Conservation (phyloP, 768 basidiomycete genomes). For the Pulveroboletus sp. region DNA sequence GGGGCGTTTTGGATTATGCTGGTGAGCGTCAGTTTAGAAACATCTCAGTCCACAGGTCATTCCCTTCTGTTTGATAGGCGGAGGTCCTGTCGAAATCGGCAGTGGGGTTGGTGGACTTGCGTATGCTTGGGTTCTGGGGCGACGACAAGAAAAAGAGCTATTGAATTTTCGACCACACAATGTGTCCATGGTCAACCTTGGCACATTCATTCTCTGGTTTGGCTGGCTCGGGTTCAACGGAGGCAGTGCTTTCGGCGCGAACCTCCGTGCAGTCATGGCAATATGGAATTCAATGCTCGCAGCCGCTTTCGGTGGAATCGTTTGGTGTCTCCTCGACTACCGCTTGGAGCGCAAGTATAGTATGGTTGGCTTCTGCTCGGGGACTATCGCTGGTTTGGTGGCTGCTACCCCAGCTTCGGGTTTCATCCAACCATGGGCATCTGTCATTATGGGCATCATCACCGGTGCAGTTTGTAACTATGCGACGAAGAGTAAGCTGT, state of each 20-base stretch:
- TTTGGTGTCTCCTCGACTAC: slow-evolving; percentile 81
- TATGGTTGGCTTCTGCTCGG: slow-evolving; percentile 88
- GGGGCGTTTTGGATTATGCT: slow-evolving; percentile 86
- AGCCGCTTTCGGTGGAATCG: slow-evolving; percentile 75
- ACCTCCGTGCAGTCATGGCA: slow-evolving; percentile 80
- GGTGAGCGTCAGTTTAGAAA: slow-evolving; percentile 40
- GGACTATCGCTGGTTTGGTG: slow-evolving; percentile 84
- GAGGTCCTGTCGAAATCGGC: slow-evolving; percentile 85
- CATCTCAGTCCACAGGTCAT: slow-evolving; percentile 3
- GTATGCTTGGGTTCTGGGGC: slow-evolving; percentile 83
- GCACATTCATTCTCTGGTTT: slow-evolving; percentile 85
- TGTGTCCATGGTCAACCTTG: slow-evolving; percentile 76
- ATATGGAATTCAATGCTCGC: slow-evolving; percentile 88
- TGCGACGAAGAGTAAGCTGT: slow-evolving; percentile 67
- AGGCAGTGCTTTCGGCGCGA: slow-evolving; percentile 83
- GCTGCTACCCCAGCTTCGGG: slow-evolving; percentile 88
- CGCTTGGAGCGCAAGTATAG: slow-evolving; percentile 77
- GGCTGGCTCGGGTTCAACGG: slow-evolving; percentile 92
- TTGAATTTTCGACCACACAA: slow-evolving; percentile 86
- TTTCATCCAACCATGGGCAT: slow-evolving; percentile 71
- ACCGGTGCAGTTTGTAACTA: slow-evolving; percentile 75
- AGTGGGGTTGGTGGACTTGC: slow-evolving; percentile 84
- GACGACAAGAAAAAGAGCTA: slow-evolving; percentile 66
- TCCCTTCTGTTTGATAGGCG: slow-evolving; percentile 42
- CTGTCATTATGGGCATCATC: slow-evolving; percentile 71